Evolutionary conservation across 305 asterid genomes (phyloP).

Genomic region (Stenogyne calaminthoides): DNA sequence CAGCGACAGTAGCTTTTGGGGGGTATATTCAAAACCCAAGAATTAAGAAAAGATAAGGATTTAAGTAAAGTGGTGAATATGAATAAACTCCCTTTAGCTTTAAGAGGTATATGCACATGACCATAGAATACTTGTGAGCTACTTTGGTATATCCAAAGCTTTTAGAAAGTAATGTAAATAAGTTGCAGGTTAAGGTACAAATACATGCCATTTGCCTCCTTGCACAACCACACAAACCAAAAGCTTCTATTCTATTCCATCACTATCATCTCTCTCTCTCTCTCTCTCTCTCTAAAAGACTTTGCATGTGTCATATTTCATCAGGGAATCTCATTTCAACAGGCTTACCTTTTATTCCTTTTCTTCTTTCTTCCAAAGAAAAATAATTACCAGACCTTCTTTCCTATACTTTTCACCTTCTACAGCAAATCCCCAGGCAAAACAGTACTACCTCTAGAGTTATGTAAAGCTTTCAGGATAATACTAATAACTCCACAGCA

Average conservation of each 20-base stretch:
- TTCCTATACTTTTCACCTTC: slow-evolving; percentile 48
- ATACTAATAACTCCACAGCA: background rate
- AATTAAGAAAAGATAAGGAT: slow-evolving; percentile 30
- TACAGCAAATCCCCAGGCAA: slow-evolving; percentile 66
- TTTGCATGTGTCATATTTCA: slow-evolving; percentile 52
- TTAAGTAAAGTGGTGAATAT: slow-evolving; percentile 19
- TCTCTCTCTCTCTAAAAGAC: slow-evolving; percentile 30
- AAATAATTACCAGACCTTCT: slow-evolving; percentile 59
- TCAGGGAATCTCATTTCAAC: slow-evolving; percentile 70
- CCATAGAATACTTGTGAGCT: slow-evolving; percentile 39
- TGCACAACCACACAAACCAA: slow-evolving; percentile 61
- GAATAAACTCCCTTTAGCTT: slow-evolving; percentile 26
- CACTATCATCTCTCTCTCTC: slow-evolving; percentile 3
- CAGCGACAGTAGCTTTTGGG: slow-evolving; percentile 21
- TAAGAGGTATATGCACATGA: slow-evolving; percentile 47
- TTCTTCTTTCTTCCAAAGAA: slow-evolving; percentile 56
- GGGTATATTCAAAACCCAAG: slow-evolving; percentile 35
- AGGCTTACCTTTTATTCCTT: slow-evolving; percentile 54
- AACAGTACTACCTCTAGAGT: slow-evolving; percentile 28
- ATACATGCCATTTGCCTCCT: slow-evolving; percentile 63
- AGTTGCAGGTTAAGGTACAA: slow-evolving; percentile 65
- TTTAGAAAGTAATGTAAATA: slow-evolving; percentile 53
- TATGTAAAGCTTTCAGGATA: too few relatives aligned
- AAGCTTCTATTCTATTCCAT: slow-evolving; percentile 57
- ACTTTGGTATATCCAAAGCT: slow-evolving; percentile 66